These are phyloP conservation scores for Backusella mclennaniae DNA, from an alignment of 192 early-diverging fungal species.

Conservation along the genomic window DNA sequence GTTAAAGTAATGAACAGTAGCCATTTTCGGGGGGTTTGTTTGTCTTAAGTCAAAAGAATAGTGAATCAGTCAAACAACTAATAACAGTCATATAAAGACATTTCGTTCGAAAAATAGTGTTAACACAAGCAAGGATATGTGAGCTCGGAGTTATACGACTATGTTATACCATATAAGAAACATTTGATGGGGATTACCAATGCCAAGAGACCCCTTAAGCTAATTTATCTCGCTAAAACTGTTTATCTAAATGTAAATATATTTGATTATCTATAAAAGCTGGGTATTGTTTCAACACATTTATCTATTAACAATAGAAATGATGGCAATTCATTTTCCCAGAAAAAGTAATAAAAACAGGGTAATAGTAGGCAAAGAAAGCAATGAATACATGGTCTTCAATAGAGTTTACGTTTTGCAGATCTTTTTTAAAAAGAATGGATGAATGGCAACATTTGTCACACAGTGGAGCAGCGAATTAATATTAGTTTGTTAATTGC, in stretches of 20 bases:
- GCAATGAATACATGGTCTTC: not conserved
- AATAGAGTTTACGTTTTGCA: not conserved
- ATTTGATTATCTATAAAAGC: not conserved
- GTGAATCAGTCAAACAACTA: not conserved
- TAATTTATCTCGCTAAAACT: not conserved
- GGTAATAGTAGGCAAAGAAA: too few species aligned
- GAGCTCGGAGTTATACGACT: not conserved
- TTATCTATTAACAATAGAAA: not conserved
- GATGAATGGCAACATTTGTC: not conserved
- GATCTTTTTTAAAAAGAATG: not conserved
- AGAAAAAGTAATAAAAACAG: not conserved
- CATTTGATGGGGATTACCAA: not conserved
- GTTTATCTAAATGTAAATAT: not conserved
- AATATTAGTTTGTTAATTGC: not conserved
- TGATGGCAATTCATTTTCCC: not conserved
- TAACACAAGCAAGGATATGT: not conserved
- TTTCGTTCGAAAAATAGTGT: not conserved
- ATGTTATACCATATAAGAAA: not conserved
- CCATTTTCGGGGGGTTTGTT: too few species aligned
- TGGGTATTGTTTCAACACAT: too few species aligned
- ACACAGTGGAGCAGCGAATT: not conserved
- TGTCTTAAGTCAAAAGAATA: not conserved
- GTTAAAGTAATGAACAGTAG: not conserved
- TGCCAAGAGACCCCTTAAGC: not conserved
- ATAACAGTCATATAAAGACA: not conserved